Evolutionary conservation across 805 yeast species (phyloP).

Genomic region (Metschnikowia matae): DNA sequence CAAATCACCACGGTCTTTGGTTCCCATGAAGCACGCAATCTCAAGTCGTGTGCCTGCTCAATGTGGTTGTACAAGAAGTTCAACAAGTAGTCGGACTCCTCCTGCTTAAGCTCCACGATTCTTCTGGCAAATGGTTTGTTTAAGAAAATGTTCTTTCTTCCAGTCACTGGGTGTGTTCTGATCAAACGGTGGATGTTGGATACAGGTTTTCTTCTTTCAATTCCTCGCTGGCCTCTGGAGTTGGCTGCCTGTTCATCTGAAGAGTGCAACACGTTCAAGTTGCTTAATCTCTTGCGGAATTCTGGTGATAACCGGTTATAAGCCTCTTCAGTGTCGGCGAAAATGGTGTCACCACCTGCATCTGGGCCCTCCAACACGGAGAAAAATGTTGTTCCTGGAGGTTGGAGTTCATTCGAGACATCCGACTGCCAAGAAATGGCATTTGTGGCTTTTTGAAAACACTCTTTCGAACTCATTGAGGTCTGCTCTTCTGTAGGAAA

Average conservation of each 20-base stretch:
- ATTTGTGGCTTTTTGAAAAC: constrained; percentile 26
- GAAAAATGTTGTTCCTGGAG: constrained; percentile 69
- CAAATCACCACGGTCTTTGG: constrained; percentile 67
- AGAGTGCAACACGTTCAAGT: constrained; percentile 65
- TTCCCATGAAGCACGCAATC: constrained; percentile 68
- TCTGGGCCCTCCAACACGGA: constrained; percentile 55
- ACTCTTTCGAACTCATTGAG: constrained; percentile 17
- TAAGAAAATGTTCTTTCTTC: constrained; percentile 53
- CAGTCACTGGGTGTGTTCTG: constrained; percentile 69
- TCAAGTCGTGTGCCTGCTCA: constrained; percentile 54
- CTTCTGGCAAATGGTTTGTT: constrained; percentile 61
- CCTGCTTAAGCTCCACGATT: constrained; percentile 68
- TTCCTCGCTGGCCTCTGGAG: constrained; percentile 52
- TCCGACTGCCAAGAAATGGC: constrained; percentile 66
- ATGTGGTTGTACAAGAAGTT: constrained; percentile 53
- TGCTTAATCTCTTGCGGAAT: constrained; percentile 53
- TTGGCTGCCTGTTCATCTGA: constrained; percentile 65
- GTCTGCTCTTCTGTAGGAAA: constrained; percentile 19
- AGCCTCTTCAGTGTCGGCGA: constrained; percentile 68
- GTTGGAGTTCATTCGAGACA: constrained; percentile 67
- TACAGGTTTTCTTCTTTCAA: constrained; percentile 62
- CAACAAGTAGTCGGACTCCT: constrained; percentile 62
- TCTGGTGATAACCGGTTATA: constrained; percentile 66
- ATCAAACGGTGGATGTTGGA: constrained; percentile 66
- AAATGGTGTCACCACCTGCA: constrained; percentile 76